Evolutionary conservation across 176 grass and related monocot species (phyloP).

Genomic region (Lolium multiflorum): DNA sequence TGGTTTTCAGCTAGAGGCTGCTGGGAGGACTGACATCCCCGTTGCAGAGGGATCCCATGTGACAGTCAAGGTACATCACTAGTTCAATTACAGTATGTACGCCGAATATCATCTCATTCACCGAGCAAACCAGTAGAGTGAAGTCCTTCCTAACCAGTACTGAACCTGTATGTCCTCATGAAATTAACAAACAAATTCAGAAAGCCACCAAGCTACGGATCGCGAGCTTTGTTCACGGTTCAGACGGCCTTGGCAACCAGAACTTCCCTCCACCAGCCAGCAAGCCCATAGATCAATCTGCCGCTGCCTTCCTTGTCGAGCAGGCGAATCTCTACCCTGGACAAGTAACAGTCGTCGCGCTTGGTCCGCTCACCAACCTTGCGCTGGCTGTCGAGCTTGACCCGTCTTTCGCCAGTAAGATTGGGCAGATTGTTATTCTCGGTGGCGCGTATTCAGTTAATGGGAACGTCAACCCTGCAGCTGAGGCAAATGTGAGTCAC

Average conservation of each 20-base stretch:
- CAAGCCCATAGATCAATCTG: slow-evolving; percentile 62
- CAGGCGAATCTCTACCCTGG: slow-evolving; percentile 78
- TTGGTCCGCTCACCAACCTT: slow-evolving; percentile 93
- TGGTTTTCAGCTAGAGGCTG: slow-evolving; percentile 80
- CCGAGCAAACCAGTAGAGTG: background rate
- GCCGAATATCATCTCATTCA: background rate
- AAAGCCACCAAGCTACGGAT: slow-evolving; percentile 89
- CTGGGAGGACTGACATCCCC: slow-evolving; percentile 74
- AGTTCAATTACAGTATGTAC: background rate
- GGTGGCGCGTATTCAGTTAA: slow-evolving; percentile 93
- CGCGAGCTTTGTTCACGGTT: slow-evolving; percentile 84
- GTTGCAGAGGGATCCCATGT: slow-evolving; percentile 94
- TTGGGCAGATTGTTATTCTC: slow-evolving; percentile 90
- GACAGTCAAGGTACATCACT: slow-evolving; percentile 58
- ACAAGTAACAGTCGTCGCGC: slow-evolving; percentile 74
- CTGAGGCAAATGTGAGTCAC: slow-evolving; percentile 64
- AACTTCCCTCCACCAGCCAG: slow-evolving; percentile 67
- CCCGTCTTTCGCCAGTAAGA: slow-evolving; percentile 75
- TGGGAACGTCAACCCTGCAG: slow-evolving; percentile 96
- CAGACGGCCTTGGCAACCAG: slow-evolving; percentile 81
- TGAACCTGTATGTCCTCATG: background rate
- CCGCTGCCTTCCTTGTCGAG: slow-evolving; percentile 78
- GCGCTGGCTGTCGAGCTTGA: slow-evolving; percentile 89
- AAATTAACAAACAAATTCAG: slow-evolving; percentile 38
- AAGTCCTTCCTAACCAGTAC: background rate